Evolutionary conservation across 495 filamentous ascomycete species (phyloP), one percentile per base, ranked within the genome.

Genomic region (Parathielavia appendiculata): DNA sequence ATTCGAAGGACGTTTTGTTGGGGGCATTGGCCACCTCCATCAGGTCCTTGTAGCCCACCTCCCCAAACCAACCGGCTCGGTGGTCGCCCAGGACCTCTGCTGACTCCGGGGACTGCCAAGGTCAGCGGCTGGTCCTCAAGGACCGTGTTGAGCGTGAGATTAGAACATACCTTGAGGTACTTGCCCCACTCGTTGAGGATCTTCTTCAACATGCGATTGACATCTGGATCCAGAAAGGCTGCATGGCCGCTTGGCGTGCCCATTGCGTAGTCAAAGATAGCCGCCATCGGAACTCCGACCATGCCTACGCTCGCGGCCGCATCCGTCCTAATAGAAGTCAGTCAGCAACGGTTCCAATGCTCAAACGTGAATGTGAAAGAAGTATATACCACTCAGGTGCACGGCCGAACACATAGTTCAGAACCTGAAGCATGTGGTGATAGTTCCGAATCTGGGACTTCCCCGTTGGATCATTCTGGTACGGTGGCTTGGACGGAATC

Each of bases 221-320:
- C 83, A 5, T 87, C 81, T 0, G 80, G 79, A 52, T 85, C 79
- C 0, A 87, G 67, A 66, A 89, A 91, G 1, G 81, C 81, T 0
- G 84, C 83, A 56, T 82, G 82, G 0, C 87, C 87, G 50, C 77
- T 82, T 0, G 80, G 76, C 0, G 87, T 90, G 12, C 81, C 84
- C 84, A 89, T 88, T 5, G 84, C 83, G 75, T 86, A 89, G 65
- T 89, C 85, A 14, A 90, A 79, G 22, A 89, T 76, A 5, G 85
- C 85, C 49, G 79, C 80, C 68, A 89, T 81, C 4, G 87, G 87
- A 1, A 87, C 72, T 0, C 87, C 86, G 23, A 89, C 82, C 63
- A 88, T 76, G 8, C 83, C 84, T 0, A 83, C 79, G 0, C 79
- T 72, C 34, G 69, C 74, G 0, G 71, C 76, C 11, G 74, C 69